Evolutionary conservation across 306 rosid genomes (phyloP), one percentile per base, ranked within the genome.

Genomic region (Acmispon strigosus): DNA sequence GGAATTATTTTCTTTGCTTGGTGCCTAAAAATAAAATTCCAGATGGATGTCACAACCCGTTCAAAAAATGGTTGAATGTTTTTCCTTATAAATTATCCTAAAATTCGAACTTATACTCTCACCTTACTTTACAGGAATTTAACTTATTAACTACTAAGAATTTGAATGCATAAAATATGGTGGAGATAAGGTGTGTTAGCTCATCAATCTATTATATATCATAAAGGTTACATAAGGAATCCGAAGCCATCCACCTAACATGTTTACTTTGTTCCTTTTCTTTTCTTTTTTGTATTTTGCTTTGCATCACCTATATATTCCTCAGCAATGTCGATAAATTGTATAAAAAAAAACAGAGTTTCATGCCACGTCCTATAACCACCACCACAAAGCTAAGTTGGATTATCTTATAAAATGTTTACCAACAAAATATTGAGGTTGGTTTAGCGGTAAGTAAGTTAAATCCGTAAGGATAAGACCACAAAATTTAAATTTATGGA

Each of bases 131-230:
- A n/a, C n/a, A n/a, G n/a, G n/a, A n/a, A n/a, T n/a, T n/a, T n/a
- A n/a, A n/a, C n/a, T n/a, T n/a, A n/a, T n/a, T n/a, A n/a, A n/a
- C n/a, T n/a, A n/a, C n/a, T n/a, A n/a, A n/a, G n/a, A n/a, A n/a
- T n/a, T n/a, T 13, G 22, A 42, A 36, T 6, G 58, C 78, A 78
- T 63, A 51, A 63, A 68, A 68, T 55, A 62, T 10, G 64, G 50
- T 51, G 44, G 57, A 69, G 86, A 82, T 85, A 87, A 82, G 65
- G 36, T 51, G 16, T 52, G 65, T 62, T 73, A 81, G 60, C 61
- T 67, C 73, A 81, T 24, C 66, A 53, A 67, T 67, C 29, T 49
- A 58, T 44, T 45, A 37, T 58, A 67, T 65, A 59, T 64, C 62
- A 62, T 41, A 66, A 63, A 47, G 65, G 74, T 32, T 22, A 57